Evolutionary conservation across 345 rosid species (phyloP), one percentile per base, ranked within the genome.

Genomic region (Brassica cretica): DNA sequence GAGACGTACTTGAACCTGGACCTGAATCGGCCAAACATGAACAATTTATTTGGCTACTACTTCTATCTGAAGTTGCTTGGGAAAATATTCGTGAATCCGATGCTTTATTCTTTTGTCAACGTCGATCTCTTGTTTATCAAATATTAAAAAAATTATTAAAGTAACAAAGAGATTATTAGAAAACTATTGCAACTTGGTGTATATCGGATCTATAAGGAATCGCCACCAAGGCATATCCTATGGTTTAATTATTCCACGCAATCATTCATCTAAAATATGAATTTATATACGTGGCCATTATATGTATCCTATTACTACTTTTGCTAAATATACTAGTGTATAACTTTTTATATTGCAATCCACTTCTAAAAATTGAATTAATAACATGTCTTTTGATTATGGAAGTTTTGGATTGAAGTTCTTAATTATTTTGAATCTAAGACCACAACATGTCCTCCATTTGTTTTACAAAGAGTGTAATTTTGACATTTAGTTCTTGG

Each of bases 271-370:
- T 53, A 53, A 60, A 61, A 30, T 70, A 4, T 11, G 27, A 53
- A n/a, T 64, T 80, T 80, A 55, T 80, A 74, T 80, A 75, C 82
- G 76, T 80, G 82, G 79, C 82, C 79, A 74, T 70, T 74, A 64
- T 64, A 69, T 62, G 21, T 56, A 15, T 37, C 35, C 0, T 69
- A 55, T 63, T 77, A 46, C 65, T 61, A 61, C 74, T 73, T 73
- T 73, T 46, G 10, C 14, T 46, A 2, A 53, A 53, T 53, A 53
- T 53, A 53, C 8, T 6, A 16, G 21, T 51, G n/a, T 51, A 51
- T 2, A 51, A 51, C 15, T 51, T 51, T 35, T 41, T 10, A 8
- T 41, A 10, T 51, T 51, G 56, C 8, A 51, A 5, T 18, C 16
- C 19, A 51, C 18, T 1, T n/a, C 18, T 51, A 7, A 51, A 51